Percentiles rank a stretch among this genome's conserved stretches.
phyloP scores from a whole-genome alignment of 176 grass and related monocot genomes.

The Rhynchospora tenuis region DNA sequence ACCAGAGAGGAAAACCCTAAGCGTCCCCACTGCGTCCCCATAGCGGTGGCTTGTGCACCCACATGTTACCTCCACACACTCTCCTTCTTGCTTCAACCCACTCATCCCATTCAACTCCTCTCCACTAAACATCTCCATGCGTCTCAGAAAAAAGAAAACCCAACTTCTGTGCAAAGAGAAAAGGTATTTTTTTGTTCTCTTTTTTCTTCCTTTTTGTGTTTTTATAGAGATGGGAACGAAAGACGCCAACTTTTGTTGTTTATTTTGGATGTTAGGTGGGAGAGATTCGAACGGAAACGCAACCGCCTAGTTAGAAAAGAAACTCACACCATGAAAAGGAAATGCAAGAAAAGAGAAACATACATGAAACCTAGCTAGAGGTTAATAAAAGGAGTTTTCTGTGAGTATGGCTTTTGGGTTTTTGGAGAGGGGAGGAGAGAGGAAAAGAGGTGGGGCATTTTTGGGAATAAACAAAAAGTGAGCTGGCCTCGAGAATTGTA shows the following conservation, averaged over 20 bases:
- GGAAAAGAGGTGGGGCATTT: conserved; percentile 13
- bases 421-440: neutral
- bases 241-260: conserved; percentile 22
- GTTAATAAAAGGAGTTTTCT: neutral
- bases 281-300: conserved; percentile 6
- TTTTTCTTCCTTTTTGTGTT: neutral
- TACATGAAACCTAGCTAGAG: neutral
- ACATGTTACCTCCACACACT: conserved; percentile 79
- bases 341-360: conserved; percentile 4
- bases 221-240: neutral
- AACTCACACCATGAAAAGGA: conserved; percentile 7
- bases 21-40: conserved; percentile 83
- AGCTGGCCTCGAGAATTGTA: conserved; percentile 24
- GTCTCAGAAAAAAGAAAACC: conserved; percentile 5
- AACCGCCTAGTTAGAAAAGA: neutral
- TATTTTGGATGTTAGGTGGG: neutral
- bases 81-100: conserved; percentile 46
- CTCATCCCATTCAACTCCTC: conserved; percentile 81
- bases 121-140: conserved; percentile 57
- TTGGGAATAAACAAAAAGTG: conserved; percentile 30
- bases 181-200: neutral
- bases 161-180: neutral
- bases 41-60: conserved; percentile 99
- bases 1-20: conserved; percentile 72
- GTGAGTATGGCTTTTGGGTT: neutral